These are phyloP conservation scores for Sordaria brevicollis DNA, from an alignment of 495 filamentous ascomycete genomes.

Conservation along the genomic window DNA sequence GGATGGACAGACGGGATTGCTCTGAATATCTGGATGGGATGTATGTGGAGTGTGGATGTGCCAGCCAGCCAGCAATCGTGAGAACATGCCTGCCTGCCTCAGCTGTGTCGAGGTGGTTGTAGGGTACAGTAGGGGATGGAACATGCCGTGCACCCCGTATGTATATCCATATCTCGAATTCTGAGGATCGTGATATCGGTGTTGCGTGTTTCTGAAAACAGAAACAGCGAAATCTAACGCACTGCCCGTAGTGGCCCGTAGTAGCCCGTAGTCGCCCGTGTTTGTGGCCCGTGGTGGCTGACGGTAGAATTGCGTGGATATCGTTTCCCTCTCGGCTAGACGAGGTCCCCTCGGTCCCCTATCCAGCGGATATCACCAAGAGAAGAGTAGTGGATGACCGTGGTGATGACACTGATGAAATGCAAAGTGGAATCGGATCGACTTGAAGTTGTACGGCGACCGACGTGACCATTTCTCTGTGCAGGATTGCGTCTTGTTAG, in stretches of 20 bases:
- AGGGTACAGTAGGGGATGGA: too few species aligned
- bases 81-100: background rate
- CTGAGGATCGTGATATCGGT: background rate
- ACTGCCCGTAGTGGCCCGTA: background rate
- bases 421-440: background rate
- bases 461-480: background rate
- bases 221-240: background rate
- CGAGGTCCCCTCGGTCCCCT: background rate
- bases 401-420: background rate
- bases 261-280: background rate
- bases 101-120: background rate
- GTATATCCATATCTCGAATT: background rate
- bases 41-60: background rate
- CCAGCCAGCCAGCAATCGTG: background rate
- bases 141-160: background rate
- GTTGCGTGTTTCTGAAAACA: background rate
- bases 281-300: constrained; percentile 14
- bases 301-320: constrained; percentile 20
- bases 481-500: background rate
- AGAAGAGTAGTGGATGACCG: background rate
- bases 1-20: background rate
- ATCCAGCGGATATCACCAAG: background rate
- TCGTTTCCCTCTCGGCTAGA: constrained; percentile 19
- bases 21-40: background rate
- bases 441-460: background rate